Evolutionary conservation across 305 asterid genomes (phyloP).

Genomic region (Solanum hybrid): DNA sequence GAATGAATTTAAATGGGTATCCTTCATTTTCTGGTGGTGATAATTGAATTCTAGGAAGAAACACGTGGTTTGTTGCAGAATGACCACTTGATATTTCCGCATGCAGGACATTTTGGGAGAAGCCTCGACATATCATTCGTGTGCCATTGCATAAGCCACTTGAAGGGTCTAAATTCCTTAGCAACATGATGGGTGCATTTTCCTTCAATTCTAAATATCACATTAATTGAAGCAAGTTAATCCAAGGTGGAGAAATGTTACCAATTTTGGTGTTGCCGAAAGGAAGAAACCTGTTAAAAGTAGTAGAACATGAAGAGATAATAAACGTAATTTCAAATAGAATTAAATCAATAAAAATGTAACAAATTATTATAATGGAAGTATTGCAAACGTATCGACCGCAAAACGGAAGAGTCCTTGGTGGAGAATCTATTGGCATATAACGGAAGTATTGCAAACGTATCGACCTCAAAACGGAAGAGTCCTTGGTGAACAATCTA

Average conservation of each 20-base stretch:
- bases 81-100: no score
- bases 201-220: background rate
- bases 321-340: background rate
- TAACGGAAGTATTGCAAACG: background rate
- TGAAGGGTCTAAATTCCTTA: no score
- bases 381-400: background rate
- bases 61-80: no score
- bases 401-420: background rate
- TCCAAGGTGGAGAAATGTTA: background rate
- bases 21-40: no score
- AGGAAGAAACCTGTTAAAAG: background rate
- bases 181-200: no score
- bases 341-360: background rate
- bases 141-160: no score
- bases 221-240: no score
- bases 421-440: background rate
- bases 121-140: no score
- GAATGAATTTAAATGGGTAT: no score
- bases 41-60: no score
- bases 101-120: no score
- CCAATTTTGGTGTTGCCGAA: background rate
- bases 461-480: background rate
- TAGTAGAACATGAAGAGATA: background rate
- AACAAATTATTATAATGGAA: no score
- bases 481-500: background rate